phyloP scores from a whole-genome alignment of 345 rosid genomes.

The Turritis glabra region DNA sequence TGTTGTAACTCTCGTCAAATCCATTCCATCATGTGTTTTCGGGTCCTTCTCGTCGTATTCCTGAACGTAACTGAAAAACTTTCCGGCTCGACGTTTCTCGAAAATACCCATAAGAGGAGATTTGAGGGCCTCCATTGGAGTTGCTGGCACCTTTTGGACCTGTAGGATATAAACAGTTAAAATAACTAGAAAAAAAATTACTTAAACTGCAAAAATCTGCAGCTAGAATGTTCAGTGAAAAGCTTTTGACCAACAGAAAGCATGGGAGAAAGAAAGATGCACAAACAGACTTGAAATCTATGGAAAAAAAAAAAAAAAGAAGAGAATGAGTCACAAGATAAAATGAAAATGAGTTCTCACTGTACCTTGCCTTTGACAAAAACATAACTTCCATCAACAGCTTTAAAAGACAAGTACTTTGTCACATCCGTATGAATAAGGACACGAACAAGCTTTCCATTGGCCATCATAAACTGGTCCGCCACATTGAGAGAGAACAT shows the following conservation, averaged over 20 bases:
- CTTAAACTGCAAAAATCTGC: not conserved
- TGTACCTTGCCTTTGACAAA: conserved; percentile 89
- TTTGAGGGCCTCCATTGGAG: conserved; percentile 91
- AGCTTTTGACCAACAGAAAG: not conserved
- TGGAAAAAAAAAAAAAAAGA: not conserved
- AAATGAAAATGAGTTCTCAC: not conserved
- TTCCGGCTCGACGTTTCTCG: conserved; percentile 96
- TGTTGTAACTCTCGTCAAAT: conserved; percentile 83
- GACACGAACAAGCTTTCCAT: conserved; percentile 96
- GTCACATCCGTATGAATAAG: conserved; percentile 96
- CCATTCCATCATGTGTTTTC: conserved; percentile 92
- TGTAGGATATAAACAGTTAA: conserved; percentile 30
- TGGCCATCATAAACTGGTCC: conserved; percentile 92
- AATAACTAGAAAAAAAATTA: not conserved
- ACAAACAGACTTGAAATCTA: not conserved
- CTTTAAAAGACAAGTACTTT: conserved; percentile 88
- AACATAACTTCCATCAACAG: conserved; percentile 97
- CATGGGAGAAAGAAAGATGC: not conserved
- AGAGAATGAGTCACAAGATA: not conserved
- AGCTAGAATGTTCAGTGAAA: not conserved
- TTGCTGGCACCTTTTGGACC: conserved; percentile 98
- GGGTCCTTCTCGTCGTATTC: conserved; percentile 81
- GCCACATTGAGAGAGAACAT: conserved; percentile 11
- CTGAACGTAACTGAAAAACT: conserved; percentile 88
- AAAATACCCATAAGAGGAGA: conserved; percentile 98